Percentiles rank a stretch among this genome's conserved stretches.
Conservation (phyloP, 805 yeast species). For the Candida mattraensis region DNA sequence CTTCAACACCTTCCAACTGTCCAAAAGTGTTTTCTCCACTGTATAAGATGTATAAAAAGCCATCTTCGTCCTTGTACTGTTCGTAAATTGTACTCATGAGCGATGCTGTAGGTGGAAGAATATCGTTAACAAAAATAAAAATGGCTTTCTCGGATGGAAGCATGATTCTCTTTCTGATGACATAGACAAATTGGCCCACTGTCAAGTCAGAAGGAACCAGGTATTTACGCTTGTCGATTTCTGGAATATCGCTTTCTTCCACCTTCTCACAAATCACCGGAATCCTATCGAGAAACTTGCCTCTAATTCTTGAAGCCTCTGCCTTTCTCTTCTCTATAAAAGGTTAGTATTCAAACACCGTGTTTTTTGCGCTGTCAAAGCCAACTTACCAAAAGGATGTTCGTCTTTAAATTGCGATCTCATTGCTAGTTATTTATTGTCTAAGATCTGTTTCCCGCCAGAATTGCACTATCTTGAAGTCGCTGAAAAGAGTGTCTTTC, state of each 20-base stretch:
- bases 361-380: neutral
- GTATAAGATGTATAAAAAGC: constrained; percentile 91
- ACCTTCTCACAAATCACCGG: constrained; percentile 98
- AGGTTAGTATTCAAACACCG: constrained; percentile 3
- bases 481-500: too few species aligned
- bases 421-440: too few species aligned
- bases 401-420: constrained; percentile 94
- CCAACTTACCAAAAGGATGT: constrained; percentile 80
- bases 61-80: constrained; percentile 97
- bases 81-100: constrained; percentile 92
- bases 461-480: too few species aligned
- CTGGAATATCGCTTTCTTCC: constrained; percentile 93
- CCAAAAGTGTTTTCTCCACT: constrained; percentile 99
- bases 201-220: constrained; percentile 94
- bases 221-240: constrained; percentile 95
- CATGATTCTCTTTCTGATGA: constrained; percentile 92
- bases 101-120: constrained; percentile 97
- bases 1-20: constrained; percentile 33
- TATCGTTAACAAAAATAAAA: constrained; percentile 94
- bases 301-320: constrained; percentile 87
- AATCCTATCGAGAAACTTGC: constrained; percentile 86
- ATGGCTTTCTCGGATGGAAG: constrained; percentile 97
- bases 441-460: too few species aligned
- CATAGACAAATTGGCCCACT: constrained; percentile 97
- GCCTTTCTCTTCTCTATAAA: constrained; percentile 82